A percentile compares a stretch with the other conserved stretches of the same genome.
These are phyloP conservation scores for Mycena sanguinolenta DNA, from an alignment of 768 basidiomycete species.

Conservation along the genomic window DNA sequence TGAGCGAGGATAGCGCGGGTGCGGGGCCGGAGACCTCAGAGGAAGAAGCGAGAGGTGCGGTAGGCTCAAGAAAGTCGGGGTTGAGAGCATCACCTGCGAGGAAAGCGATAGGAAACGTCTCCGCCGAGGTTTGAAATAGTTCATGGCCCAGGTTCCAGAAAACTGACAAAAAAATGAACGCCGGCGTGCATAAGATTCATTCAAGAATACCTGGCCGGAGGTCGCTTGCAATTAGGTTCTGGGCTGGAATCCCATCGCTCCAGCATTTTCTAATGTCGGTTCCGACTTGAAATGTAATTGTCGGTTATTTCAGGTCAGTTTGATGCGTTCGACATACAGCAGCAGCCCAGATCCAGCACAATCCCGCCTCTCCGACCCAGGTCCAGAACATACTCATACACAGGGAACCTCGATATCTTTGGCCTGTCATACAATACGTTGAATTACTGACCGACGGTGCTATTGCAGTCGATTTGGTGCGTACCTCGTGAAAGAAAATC, in stretches of 20 bases:
- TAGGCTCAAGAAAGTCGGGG: slow-evolving; percentile 55
- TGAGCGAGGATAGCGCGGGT: slow-evolving; percentile 46
- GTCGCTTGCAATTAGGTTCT: slow-evolving; percentile 55
- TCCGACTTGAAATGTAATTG: slow-evolving; percentile 47
- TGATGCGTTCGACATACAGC: slow-evolving; percentile 45
- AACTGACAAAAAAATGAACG: slow-evolving; percentile 46
- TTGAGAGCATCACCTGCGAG: slow-evolving; percentile 69
- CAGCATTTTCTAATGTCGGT: slow-evolving; percentile 55
- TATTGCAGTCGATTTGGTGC: neutral
- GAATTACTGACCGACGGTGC: neutral
- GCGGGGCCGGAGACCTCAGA: slow-evolving; percentile 38
- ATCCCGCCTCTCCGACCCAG: slow-evolving; percentile 49
- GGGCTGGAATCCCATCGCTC: slow-evolving; percentile 55
- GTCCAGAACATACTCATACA: slow-evolving; percentile 48
- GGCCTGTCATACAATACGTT: slow-evolving; percentile 14
- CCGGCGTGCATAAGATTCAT: no score
- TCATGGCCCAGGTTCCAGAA: slow-evolving; percentile 76
- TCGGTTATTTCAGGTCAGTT: neutral
- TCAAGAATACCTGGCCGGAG: slow-evolving; percentile 46
- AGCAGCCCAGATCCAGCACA: slow-evolving; percentile 60
- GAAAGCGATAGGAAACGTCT: slow-evolving; percentile 68
- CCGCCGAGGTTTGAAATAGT: slow-evolving; percentile 66
- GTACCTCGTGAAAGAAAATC: slow-evolving; percentile 43
- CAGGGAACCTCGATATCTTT: slow-evolving; percentile 52
- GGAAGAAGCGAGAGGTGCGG: slow-evolving; percentile 38